Evolutionary conservation across 164 flowering plant genomes (phyloP).

Genomic region (Stephania japonica): DNA sequence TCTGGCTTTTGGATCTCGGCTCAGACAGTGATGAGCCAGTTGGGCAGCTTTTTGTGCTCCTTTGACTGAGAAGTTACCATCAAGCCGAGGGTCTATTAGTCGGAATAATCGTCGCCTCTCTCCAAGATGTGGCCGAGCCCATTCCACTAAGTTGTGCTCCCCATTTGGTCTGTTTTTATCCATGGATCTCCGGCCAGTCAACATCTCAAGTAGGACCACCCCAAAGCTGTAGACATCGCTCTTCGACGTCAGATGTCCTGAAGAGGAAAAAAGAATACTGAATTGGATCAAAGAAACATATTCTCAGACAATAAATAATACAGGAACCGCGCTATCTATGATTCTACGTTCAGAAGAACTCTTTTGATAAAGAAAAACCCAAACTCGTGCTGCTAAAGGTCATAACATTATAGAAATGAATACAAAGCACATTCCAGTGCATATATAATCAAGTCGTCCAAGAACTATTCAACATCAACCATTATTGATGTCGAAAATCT

Average conservation of each 20-base stretch:
- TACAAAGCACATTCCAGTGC: background rate
- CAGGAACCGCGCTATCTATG: background rate
- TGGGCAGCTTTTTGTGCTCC: constrained; percentile 51
- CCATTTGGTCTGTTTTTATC: constrained; percentile 53
- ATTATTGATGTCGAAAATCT: background rate
- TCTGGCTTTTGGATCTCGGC: constrained; percentile 47
- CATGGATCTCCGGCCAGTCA: constrained; percentile 53
- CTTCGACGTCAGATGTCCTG: constrained; percentile 48
- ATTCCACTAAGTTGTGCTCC: constrained; percentile 50
- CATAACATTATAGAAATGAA: background rate
- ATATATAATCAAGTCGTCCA: background rate
- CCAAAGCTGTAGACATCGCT: constrained; percentile 53
- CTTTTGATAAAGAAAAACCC: background rate
- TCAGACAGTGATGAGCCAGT: constrained; percentile 45
- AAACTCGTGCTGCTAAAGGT: background rate
- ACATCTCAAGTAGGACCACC: constrained; percentile 47
- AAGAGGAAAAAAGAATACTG: background rate
- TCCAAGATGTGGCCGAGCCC: constrained; percentile 49
- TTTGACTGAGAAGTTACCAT: constrained; percentile 48
- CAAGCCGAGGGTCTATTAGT: constrained; percentile 46
- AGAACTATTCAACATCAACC: background rate
- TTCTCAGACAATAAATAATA: background rate
- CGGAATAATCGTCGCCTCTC: constrained; percentile 39
- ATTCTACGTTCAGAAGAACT: background rate
- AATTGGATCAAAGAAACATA: background rate